Evolutionary conservation across 164 flowering plant species (phyloP).

Genomic region (Stephania cephalantha): DNA sequence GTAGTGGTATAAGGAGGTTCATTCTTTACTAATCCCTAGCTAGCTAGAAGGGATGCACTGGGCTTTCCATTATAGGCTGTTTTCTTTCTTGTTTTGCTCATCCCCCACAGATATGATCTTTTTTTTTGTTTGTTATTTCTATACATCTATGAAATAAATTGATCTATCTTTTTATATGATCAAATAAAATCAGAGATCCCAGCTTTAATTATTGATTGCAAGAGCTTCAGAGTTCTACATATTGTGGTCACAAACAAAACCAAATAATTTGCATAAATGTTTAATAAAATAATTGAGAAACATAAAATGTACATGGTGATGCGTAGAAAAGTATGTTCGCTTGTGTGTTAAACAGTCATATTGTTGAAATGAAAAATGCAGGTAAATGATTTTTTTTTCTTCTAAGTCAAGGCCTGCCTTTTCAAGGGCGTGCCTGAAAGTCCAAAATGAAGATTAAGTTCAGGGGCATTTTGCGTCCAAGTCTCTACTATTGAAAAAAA

Average conservation of each 20-base stretch:
- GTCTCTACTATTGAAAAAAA: background rate
- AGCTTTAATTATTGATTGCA: background rate
- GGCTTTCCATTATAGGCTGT: background rate
- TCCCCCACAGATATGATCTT: background rate
- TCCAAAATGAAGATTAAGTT: background rate
- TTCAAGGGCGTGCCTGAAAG: background rate
- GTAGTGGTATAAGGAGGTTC: background rate
- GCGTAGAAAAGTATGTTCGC: too few species aligned
- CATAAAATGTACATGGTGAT: too few species aligned
- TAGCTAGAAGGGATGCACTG: background rate
- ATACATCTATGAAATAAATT: conserved; percentile 10
- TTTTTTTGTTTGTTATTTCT: background rate
- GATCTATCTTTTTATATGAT: background rate
- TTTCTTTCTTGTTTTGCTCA: background rate
- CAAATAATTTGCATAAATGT: too few species aligned
- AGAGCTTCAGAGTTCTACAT: too few species aligned
- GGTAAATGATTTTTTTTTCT: background rate
- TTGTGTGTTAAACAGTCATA: too few species aligned
- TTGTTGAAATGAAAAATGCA: too few species aligned
- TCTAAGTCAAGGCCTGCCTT: background rate
- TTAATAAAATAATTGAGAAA: too few species aligned
- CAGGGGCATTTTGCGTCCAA: background rate
- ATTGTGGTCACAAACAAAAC: too few species aligned
- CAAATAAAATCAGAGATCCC: background rate
- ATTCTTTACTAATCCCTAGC: background rate